Conservation (phyloP, 2,329 filamentous ascomycete species). For the Cucurbitaria berberidis region DNA sequence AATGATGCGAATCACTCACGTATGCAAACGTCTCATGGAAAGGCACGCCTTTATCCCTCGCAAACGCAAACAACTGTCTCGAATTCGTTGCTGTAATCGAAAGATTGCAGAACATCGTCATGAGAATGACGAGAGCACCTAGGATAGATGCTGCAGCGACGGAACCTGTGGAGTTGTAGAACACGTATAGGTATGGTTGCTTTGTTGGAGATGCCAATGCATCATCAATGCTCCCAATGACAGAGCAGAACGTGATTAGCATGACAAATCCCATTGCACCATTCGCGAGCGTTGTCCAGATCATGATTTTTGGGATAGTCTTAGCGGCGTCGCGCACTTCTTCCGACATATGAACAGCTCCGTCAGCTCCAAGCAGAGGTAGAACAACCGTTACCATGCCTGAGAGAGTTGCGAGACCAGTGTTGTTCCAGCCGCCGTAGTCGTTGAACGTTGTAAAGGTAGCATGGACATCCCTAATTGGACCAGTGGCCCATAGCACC, state of each 20-base stretch:
- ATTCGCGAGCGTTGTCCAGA: conserved; percentile 47
- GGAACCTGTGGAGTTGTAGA: conserved; percentile 35
- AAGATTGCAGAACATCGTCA: conserved; percentile 46
- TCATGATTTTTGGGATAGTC: conserved; percentile 46
- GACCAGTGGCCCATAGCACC: conserved; percentile 18
- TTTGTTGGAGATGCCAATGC: conserved; percentile 16
- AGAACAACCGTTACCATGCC: conserved; percentile 28
- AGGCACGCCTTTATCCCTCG: conserved; percentile 26
- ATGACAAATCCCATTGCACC: conserved; percentile 47
- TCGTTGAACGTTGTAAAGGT: conserved; percentile 56
- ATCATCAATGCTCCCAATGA: neutral
- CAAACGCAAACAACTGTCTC: conserved; percentile 34
- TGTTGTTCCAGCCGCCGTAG: conserved; percentile 48
- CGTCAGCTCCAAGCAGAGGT: conserved; percentile 32
- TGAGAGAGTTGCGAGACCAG: conserved; percentile 49
- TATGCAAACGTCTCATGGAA: conserved; percentile 20
- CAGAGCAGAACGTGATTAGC: conserved; percentile 35
- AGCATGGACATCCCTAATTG: conserved; percentile 16
- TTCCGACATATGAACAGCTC: conserved; percentile 46
- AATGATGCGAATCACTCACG: conserved; percentile 13
- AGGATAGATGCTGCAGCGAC: conserved; percentile 27
- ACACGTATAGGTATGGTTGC: conserved; percentile 29
- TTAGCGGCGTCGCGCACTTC: conserved; percentile 40
- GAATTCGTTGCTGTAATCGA: conserved; percentile 34
- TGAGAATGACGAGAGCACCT: conserved; percentile 31